phyloP scores from a whole-genome alignment of 139 green algal species.

The Pedinophyceae sp. region DNA sequence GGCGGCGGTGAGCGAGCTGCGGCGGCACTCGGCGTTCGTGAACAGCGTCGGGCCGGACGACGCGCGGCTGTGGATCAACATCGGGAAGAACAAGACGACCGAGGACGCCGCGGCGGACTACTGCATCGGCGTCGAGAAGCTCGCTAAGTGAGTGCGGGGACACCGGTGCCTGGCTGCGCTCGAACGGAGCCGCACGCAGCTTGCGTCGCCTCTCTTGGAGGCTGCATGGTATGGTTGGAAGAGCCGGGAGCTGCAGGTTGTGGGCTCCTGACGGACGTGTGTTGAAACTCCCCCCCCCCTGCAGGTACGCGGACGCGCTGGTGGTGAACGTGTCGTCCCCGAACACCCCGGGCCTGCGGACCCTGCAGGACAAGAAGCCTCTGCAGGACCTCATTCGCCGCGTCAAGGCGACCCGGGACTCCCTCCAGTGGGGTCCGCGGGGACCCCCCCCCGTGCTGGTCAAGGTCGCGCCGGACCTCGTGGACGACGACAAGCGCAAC shows the following conservation, averaged over 20 bases:
- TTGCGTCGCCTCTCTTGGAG: no score
- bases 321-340: slow-evolving; percentile 97
- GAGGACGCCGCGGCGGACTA: slow-evolving; percentile 78
- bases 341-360: slow-evolving; percentile 84
- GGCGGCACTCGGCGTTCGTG: background rate
- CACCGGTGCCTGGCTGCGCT: no score
- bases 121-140: slow-evolving; percentile 39
- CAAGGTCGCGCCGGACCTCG: slow-evolving; percentile 90
- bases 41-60: no score
- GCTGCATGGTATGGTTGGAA: no score
- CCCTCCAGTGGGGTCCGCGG: slow-evolving; percentile 38
- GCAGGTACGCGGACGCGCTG: slow-evolving; percentile 71
- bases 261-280: slow-evolving; percentile 1
- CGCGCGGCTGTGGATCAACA: slow-evolving; percentile 77
- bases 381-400: slow-evolving; percentile 45
- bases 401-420: slow-evolving; percentile 41
- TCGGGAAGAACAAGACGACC: slow-evolving; percentile 95
- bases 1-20: slow-evolving; percentile 15
- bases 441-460: slow-evolving; percentile 66
- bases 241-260: no score
- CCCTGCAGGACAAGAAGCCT: slow-evolving; percentile 63
- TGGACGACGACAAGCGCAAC: slow-evolving; percentile 55
- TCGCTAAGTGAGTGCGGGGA: no score
- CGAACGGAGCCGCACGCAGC: no score
- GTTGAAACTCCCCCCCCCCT: no score